Evolutionary conservation across 2,329 filamentous ascomycete genomes (phyloP).

Genomic region (Colletotrichum sp.): DNA sequence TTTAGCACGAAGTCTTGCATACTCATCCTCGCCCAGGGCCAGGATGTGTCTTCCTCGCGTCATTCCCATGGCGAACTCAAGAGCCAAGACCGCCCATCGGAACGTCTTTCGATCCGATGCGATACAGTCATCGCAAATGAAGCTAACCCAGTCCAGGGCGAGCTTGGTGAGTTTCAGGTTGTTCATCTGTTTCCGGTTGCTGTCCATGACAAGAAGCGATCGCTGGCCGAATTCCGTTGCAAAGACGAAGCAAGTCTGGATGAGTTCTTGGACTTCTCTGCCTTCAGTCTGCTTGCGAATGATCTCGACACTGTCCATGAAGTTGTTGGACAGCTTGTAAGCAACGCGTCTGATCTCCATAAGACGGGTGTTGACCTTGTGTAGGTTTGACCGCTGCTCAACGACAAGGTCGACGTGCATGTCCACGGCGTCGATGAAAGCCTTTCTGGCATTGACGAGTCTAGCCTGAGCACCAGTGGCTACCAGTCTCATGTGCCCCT

Average conservation of each 20-base stretch:
- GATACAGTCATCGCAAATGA: constrained; percentile 96
- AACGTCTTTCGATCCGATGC: constrained; percentile 95
- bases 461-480: constrained; percentile 85
- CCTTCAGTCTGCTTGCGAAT: constrained; percentile 85
- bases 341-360: constrained; percentile 95
- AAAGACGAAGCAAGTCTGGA: constrained; percentile 97
- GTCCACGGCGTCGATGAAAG: constrained; percentile 79
- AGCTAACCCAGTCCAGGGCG: constrained; percentile 95
- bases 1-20: constrained; percentile 80
- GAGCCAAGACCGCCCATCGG: constrained; percentile 92
- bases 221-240: constrained; percentile 98
- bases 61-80: constrained; percentile 98
- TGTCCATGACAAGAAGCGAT: constrained; percentile 93
- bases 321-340: constrained; percentile 95
- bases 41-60: constrained; percentile 92
- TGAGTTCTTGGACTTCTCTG: constrained; percentile 90
- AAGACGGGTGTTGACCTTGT: constrained; percentile 87
- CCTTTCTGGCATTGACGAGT: constrained; percentile 77
- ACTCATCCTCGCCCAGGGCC: constrained; percentile 88
- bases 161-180: constrained; percentile 94
- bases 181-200: constrained; percentile 94
- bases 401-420: constrained; percentile 88
- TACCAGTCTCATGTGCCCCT: constrained; percentile 85
- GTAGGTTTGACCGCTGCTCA: constrained; percentile 91
- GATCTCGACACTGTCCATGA: constrained; percentile 97